Conservation (phyloP, 2,329 filamentous ascomycete species). For the Cordyceps javanica region DNA sequence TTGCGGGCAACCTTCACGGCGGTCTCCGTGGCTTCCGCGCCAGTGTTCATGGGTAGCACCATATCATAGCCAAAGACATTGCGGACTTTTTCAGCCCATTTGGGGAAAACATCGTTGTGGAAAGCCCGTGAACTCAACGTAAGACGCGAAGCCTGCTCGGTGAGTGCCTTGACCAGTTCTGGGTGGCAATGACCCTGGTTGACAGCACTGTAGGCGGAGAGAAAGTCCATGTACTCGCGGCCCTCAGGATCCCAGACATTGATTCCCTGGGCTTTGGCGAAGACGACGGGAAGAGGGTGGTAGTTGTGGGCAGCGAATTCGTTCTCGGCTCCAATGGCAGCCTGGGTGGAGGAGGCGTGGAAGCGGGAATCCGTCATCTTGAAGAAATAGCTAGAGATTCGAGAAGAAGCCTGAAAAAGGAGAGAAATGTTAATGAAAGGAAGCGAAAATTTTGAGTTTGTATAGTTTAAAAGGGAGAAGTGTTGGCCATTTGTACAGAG, state of each 20-base stretch:
- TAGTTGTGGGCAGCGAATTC: constrained; percentile 96
- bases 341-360: constrained; percentile 72
- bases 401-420: neutral
- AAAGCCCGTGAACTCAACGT: constrained; percentile 93
- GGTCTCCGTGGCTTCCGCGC: constrained; percentile 92
- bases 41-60: constrained; percentile 97
- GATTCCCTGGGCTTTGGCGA: constrained; percentile 75
- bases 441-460: neutral
- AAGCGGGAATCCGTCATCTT: constrained; percentile 48
- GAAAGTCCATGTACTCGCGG: constrained; percentile 92
- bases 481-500: neutral
- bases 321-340: constrained; percentile 75
- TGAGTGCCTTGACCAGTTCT: constrained; percentile 83
- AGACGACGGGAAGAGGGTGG: constrained; percentile 92
- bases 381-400: constrained; percentile 5
- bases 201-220: constrained; percentile 95
- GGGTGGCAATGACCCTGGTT: constrained; percentile 99
- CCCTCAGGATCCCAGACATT: constrained; percentile 97
- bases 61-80: constrained; percentile 91
- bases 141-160: constrained; percentile 80
- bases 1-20: constrained; percentile 94
- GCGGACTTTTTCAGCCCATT: constrained; percentile 89
- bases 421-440: neutral
- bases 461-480: neutral
- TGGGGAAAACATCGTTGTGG: constrained; percentile 96